Base-by-base conservation (phyloP, 768 basidiomycete species). In the Boletus sensibilis region DNA sequence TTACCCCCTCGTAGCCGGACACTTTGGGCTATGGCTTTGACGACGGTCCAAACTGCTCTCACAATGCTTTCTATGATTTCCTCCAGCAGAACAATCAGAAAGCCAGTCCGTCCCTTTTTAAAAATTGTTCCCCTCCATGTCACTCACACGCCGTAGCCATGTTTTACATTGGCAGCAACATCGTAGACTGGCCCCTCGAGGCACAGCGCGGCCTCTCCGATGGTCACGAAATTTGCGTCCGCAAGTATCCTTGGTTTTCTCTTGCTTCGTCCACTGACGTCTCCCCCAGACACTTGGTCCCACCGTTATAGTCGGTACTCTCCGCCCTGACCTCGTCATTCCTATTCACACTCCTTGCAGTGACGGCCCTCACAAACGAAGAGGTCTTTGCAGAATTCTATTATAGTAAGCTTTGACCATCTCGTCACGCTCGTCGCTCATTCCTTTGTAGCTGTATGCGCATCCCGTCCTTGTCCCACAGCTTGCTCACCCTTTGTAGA, bases 381-480 rank as follows among this genome's bases (percentile, higher is more conserved):
- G 74, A 86, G 58, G 86, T 83, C 5, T 89, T 91, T 55, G 89
- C 89, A 4, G 90, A 92, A 69, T 75, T 93, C 18, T 90, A 86
- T 56, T 93, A 90, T 72, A 84, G 83, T 81, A 60, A 35, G 82
- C 69, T 11, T 51, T 5, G 6, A 5, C 39, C 5, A 18, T 23
- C 25, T 29, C 10, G n/a, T 14, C 23, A 5, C 10, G 0, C 5
- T 27, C 46, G 4, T 41, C 35, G 23, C 66, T 66, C 21, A 61
- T 39, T 23, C 38, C 41, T 37, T 3, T 10, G 10, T 48, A 72
- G 69, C 69, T 9, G 71, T 71, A 64, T 51, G 70, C 57, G 1
- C 25, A 4, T 20, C 5, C 18, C 11, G 2, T 20, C 2, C 2
- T 34, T 9, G 8, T 21, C 11, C 1, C 12, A 5, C 21, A 0